Base-by-base conservation (phyloP, 768 basidiomycete species). In the Boletus sp. region DNA sequence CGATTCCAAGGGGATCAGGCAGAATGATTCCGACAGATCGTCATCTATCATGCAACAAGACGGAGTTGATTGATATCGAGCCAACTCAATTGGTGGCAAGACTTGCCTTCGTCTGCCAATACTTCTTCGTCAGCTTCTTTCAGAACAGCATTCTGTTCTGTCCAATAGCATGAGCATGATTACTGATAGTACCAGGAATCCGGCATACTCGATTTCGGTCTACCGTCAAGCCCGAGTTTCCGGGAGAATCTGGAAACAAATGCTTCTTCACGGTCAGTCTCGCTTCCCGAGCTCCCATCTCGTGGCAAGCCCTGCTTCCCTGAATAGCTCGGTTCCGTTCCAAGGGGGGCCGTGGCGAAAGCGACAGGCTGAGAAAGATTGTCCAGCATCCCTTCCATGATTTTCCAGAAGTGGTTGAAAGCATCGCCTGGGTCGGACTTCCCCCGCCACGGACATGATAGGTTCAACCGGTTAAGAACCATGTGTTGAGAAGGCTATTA, bases 401-500 rank as follows among this genome's bases (percentile, higher is more conserved):
- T 88, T 60, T 81, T 84, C 91, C 91, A 93, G 64, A 93, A 93
- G 61, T 90, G 82, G 64, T 91, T 90, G 74, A 93, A 93, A 5
- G 89, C 85, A 64, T 93, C 91, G 5, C 87, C 83, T 3, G 90
- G 85, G 64, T 93, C 91, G 55, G 85, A 85, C 87, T 88, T 56
- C 51, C 51, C 39, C 42, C 40, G 54, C 40, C 15, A 42, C 19
- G 50, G 44, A 40, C 32, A 34, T 23, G 43, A 32, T 42, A 30
- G 42, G 40, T 47, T 47, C 25, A 56, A 44, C 14, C 6, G 39
- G 61, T 37, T 7, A 25, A 32, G 61, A 46, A 40, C 43, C 15
- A 47, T 38, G 10, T 38, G 55, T 46, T 40, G 41, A 37, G 30
- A 35, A 25, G n/a, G 32, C 40, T 9, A 45, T 51, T 17, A 54